phyloP scores from a whole-genome alignment of 257 asterid genomes.

The Buddleja alternifolia region DNA sequence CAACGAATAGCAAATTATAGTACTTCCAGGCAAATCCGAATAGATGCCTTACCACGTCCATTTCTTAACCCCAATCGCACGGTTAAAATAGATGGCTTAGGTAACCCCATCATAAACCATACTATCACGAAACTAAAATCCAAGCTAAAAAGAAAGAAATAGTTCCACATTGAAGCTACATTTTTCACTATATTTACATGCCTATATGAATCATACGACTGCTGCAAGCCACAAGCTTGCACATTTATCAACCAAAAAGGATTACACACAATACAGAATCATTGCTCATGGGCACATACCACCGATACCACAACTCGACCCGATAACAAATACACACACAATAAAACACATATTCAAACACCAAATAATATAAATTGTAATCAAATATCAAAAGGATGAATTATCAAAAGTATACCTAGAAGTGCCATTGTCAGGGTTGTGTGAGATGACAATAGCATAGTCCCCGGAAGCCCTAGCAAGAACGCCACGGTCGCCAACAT shows the following conservation, averaged over 20 bases:
- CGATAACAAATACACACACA: background rate
- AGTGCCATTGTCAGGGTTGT: slow-evolving; percentile 80
- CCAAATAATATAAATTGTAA: background rate
- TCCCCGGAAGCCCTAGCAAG: slow-evolving; percentile 81
- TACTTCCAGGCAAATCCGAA: background rate
- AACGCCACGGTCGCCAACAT: slow-evolving; percentile 75
- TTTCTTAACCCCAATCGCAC: background rate
- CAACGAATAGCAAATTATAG: background rate
- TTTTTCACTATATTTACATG: background rate
- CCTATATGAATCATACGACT: background rate
- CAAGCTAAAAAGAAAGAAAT: background rate
- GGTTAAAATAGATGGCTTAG: background rate
- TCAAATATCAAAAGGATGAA: background rate
- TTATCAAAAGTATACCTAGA: slow-evolving; percentile 44
- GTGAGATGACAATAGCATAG: slow-evolving; percentile 74
- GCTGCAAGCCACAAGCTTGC: background rate
- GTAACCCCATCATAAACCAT: background rate
- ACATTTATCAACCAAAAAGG: background rate
- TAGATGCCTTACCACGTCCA: background rate
- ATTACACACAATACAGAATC: background rate
- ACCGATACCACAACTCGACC: background rate
- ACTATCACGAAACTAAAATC: background rate
- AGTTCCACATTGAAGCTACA: slow-evolving; percentile 1
- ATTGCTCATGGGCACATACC: background rate
- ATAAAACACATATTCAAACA: background rate